Evolutionary conservation across 2,329 filamentous ascomycete species (phyloP).

Genomic region (Colletotrichum tofieldiae): DNA sequence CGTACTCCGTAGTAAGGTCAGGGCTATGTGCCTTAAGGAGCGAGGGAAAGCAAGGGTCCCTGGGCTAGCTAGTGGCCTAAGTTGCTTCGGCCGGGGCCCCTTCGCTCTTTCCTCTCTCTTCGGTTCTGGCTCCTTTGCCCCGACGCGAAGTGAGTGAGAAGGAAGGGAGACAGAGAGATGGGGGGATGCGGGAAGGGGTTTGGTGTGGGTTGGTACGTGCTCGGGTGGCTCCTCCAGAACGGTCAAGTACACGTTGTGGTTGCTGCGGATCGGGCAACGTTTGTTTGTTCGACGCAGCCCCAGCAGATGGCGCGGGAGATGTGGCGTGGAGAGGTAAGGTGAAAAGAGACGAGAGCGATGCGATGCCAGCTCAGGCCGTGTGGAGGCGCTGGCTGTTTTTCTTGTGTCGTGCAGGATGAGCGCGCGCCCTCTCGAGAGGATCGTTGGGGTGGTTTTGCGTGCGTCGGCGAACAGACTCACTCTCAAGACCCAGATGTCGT

Average conservation of each 20-base stretch:
- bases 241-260: slow-evolving; percentile 5
- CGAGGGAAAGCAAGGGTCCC: not conserved
- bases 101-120: slow-evolving; percentile 14
- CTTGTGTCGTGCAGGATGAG: slow-evolving; percentile 6
- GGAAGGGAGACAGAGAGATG: slow-evolving; percentile 5
- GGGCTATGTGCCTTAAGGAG: slow-evolving; percentile 9
- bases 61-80: slow-evolving; percentile 5
- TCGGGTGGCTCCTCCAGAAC: slow-evolving; percentile 23
- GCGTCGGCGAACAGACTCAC: slow-evolving; percentile 16
- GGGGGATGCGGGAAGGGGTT: not conserved
- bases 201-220: slow-evolving; percentile 15
- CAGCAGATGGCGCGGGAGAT: not conserved
- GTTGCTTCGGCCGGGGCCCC: slow-evolving; percentile 16
- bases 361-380: slow-evolving; percentile 23
- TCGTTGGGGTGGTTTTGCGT: slow-evolving; percentile 16
- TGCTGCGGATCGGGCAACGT: slow-evolving; percentile 9
- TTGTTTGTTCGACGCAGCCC: slow-evolving; percentile 24
- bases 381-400: slow-evolving; percentile 20
- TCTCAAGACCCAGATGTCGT: not conserved
- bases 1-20: slow-evolving; percentile 19
- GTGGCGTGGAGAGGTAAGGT: not conserved
- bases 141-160: not conserved
- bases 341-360: not conserved
- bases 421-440: slow-evolving; percentile 11
- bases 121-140: slow-evolving; percentile 21